Conservation (phyloP, 176 grass and related monocot genomes). For the Juncus inflexus region DNA sequence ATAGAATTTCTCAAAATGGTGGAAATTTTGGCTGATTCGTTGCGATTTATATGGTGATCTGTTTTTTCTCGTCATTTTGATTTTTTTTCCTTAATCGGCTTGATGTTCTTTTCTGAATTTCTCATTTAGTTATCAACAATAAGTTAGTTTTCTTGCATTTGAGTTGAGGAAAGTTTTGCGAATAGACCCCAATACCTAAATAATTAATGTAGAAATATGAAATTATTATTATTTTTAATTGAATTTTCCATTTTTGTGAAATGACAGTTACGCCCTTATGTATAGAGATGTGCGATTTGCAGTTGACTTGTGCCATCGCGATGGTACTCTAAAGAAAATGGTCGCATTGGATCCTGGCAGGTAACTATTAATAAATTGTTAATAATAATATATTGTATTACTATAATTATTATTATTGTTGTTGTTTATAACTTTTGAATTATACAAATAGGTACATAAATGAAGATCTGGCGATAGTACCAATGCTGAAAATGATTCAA, state of each 20-base stretch:
- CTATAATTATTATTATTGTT: not conserved
- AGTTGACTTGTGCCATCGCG: constrained; percentile 90
- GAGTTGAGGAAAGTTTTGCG: not conserved
- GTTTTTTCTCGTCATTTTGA: not conserved
- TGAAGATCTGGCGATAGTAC: constrained; percentile 81
- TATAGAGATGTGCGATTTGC: constrained; percentile 95
- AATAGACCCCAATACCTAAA: not conserved
- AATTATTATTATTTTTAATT: not conserved
- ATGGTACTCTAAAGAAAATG: constrained; percentile 96
- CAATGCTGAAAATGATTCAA: constrained; percentile 92
- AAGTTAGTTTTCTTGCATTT: constrained; percentile 1
- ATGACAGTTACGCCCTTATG: constrained; percentile 67
- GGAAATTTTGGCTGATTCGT: constrained; percentile 23
- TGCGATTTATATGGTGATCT: not conserved
- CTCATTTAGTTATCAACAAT: not conserved
- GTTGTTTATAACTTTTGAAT: constrained; percentile 2
- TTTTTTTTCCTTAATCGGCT: constrained; percentile 11
- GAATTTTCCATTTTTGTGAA: constrained; percentile 30
- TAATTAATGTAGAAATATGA: no score
- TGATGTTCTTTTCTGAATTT: constrained; percentile 10
- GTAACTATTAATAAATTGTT: constrained; percentile 29
- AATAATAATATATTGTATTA: constrained; percentile 9
- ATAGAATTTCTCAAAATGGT: not conserved
- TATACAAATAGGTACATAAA: constrained; percentile 68
- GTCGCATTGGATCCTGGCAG: constrained; percentile 83